Evolutionary conservation across 2,329 filamentous ascomycete genomes (phyloP).

Genomic region (Hortaea werneckii): DNA sequence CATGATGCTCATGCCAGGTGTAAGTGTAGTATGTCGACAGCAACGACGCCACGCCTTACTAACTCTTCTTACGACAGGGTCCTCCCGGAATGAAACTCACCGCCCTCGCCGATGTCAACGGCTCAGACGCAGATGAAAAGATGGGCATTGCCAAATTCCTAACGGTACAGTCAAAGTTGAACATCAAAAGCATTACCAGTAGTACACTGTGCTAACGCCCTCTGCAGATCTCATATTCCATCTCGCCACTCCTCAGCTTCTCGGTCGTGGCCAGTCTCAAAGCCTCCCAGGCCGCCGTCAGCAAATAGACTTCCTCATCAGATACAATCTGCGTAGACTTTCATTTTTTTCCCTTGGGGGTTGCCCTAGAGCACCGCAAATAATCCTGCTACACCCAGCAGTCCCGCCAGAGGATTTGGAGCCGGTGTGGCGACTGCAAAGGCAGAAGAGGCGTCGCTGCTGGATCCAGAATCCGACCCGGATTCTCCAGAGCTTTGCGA

Average conservation of each 20-base stretch:
- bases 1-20: slow-evolving; percentile 51
- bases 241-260: slow-evolving; percentile 35
- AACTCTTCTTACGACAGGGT: slow-evolving; percentile 10
- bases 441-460: not conserved
- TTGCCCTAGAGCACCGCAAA: not conserved
- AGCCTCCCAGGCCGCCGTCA: slow-evolving; percentile 26
- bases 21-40: no score
- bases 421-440: slow-evolving; percentile 2
- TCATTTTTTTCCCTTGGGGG: not conserved
- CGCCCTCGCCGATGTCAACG: slow-evolving; percentile 42
- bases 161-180: slow-evolving; percentile 24
- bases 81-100: slow-evolving; percentile 45
- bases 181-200: no score
- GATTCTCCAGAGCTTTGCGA: not conserved
- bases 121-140: slow-evolving; percentile 38
- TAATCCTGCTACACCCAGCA: slow-evolving; percentile 1
- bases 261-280: slow-evolving; percentile 34
- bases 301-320: not conserved
- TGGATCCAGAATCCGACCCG: not conserved
- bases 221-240: slow-evolving; percentile 30
- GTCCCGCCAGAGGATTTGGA: not conserved
- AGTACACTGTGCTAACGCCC: no score
- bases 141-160: slow-evolving; percentile 45
- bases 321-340: not conserved
- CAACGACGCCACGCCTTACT: no score